Percentiles rank a stretch among this genome's conserved stretches.
Conservation (phyloP, 768 basidiomycete genomes). For the Hygrophoropsis aurantiaca region DNA sequence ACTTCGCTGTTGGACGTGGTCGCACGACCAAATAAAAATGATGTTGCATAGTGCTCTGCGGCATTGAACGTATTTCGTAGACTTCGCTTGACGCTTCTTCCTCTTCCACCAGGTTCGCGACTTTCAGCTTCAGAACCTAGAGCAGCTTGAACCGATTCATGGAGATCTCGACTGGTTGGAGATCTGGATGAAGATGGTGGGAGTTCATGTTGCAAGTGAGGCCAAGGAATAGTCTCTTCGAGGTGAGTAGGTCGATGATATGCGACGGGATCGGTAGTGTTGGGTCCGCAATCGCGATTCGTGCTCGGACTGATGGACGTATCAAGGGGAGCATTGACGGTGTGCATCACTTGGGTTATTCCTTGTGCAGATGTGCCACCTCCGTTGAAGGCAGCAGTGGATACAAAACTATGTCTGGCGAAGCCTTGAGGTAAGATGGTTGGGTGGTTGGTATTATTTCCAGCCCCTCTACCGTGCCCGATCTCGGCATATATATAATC, state of each 20-base stretch:
- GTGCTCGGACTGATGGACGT: conserved; percentile 11
- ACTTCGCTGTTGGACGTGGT: conserved; percentile 22
- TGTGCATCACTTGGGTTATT: conserved; percentile 35
- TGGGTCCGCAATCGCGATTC: conserved; percentile 4
- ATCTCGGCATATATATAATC: conserved; percentile 77
- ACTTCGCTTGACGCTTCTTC: conserved; percentile 63
- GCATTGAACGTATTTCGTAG: conserved; percentile 66
- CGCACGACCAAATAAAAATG: conserved; percentile 63
- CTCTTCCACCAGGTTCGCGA: conserved; percentile 44
- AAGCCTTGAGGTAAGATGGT: conserved; percentile 14
- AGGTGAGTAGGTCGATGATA: not conserved
- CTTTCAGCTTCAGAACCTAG: conserved; percentile 27
- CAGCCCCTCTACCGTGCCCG: conserved; percentile 65
- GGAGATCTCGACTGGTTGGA: conserved; percentile 37
- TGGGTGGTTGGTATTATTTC: conserved; percentile 12
- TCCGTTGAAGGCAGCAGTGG: conserved; percentile 20
- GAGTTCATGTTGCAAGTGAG: conserved; percentile 36
- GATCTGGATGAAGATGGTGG: conserved; percentile 35
- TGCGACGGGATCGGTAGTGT: not conserved
- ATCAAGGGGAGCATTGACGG: conserved; percentile 27
- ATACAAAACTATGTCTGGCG: conserved; percentile 22
- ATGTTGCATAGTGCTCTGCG: conserved; percentile 68
- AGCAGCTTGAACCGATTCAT: conserved; percentile 37
- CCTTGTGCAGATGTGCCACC: conserved; percentile 24
- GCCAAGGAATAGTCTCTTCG: conserved; percentile 38